Conservation (phyloP, 805 yeast genomes). For the Candida oleophila region DNA sequence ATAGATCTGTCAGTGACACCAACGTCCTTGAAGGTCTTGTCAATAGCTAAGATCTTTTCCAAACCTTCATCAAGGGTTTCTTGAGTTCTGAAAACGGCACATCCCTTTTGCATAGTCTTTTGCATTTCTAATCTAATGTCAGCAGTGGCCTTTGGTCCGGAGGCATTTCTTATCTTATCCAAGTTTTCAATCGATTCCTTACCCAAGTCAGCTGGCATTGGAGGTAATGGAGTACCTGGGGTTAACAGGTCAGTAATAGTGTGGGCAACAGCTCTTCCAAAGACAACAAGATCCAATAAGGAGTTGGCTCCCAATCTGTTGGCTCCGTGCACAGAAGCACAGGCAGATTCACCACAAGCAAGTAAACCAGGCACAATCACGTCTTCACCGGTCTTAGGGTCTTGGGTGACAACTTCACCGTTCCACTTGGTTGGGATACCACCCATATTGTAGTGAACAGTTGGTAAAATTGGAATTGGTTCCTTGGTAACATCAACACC, state of each 20-base stretch:
- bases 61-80: slow-evolving; percentile 92
- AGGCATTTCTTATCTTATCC: slow-evolving; percentile 82
- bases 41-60: slow-evolving; percentile 68
- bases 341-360: slow-evolving; percentile 99
- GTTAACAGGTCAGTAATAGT: slow-evolving; percentile 80
- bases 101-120: slow-evolving; percentile 92
- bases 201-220: slow-evolving; percentile 84
- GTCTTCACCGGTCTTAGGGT: slow-evolving; percentile 84
- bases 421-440: slow-evolving; percentile 98
- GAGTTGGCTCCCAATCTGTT: slow-evolving; percentile 99
- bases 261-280: slow-evolving; percentile 97
- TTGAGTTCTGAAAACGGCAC: slow-evolving; percentile 95
- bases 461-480: slow-evolving; percentile 97
- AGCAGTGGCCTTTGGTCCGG: slow-evolving; percentile 81
- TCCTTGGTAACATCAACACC: slow-evolving; percentile 99
- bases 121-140: slow-evolving; percentile 91
- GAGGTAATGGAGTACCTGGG: slow-evolving; percentile 86
- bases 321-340: slow-evolving; percentile 99
- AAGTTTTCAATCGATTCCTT: slow-evolving; percentile 85
- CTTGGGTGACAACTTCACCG: slow-evolving; percentile 87
- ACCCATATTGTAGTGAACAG: slow-evolving; percentile 99
- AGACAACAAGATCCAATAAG: slow-evolving; percentile 90
- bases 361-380: slow-evolving; percentile 86
- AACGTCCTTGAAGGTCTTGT: slow-evolving; percentile 68
- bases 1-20: slow-evolving; percentile 93